phyloP scores from a whole-genome alignment of 169 alveolate species.

The Sarcocystis neurona region DNA sequence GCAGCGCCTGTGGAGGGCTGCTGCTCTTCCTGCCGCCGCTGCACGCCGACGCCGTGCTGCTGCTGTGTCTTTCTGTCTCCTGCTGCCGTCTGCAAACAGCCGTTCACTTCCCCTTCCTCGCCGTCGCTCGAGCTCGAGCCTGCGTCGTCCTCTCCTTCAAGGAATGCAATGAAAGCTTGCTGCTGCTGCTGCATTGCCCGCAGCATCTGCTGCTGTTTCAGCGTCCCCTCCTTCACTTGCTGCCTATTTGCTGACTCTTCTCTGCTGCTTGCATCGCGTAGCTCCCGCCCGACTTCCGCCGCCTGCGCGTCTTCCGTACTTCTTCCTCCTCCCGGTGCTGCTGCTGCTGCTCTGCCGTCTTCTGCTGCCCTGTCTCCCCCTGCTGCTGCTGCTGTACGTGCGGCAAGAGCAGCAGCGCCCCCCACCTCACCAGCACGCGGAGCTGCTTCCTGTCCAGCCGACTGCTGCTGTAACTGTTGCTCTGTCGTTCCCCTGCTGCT shows the following conservation, averaged over 20 bases:
- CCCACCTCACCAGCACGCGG: background rate
- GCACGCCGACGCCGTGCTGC: no score
- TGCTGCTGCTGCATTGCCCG: conserved; percentile 26
- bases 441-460: background rate
- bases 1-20: no score
- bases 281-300: background rate
- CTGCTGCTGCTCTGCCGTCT: background rate
- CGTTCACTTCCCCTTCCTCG: background rate
- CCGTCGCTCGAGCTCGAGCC: no score
- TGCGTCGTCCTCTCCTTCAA: conserved; percentile 19
- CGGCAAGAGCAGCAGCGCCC: no score
- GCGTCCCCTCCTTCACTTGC: background rate
- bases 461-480: no score
- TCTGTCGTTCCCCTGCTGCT: no score
- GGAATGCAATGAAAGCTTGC: background rate
- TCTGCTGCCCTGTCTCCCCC: background rate
- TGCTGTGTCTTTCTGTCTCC: background rate
- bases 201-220: conserved; percentile 6
- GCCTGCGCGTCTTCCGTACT: background rate
- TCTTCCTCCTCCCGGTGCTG: background rate
- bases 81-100: background rate
- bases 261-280: background rate
- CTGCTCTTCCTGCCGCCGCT: no score
- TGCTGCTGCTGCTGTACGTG: background rate
- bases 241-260: background rate